Base-by-base conservation (phyloP, 306 rosid species). In the Trifolium repens region DNA sequence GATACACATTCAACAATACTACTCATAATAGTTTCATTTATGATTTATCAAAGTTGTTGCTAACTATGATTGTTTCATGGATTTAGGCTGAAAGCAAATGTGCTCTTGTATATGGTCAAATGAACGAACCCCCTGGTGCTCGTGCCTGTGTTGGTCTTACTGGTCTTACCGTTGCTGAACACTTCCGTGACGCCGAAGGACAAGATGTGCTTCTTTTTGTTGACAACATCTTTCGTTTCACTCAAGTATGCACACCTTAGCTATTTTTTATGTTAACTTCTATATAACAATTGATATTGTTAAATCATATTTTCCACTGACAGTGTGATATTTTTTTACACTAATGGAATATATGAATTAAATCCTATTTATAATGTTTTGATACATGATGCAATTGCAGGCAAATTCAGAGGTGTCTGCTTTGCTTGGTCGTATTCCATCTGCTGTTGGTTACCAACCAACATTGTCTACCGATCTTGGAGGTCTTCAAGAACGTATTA, bases 381-480 rank as follows among this genome's bases (percentile, higher is more conserved):
- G 19, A 19, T 12, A 26, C 26, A 11, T 58, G 35, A 58, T 61
- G 17, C 65, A 54, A 39, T 69, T 81, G 74, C 84, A 94, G 99
- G 99, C 99, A 50, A 94, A 94, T 86, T 92, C 99, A 49, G 99
- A 94, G 86, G 99, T 94, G 88, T 94, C 99, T 85, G 99, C 99
- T 27, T 83, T 94, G 88, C 99, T 94, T 83, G 99, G 99, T 26
- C 99, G 99, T 84, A 94, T 94, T 82, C 99, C 99, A 68, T 92
- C 99, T 64, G 99, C 99, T 75, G 99, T 94, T 0, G 99, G 99
- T 80, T 94, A 94, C 88, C 99, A 94, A 59, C 99, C 99, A 43
- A 94, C 99, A 30, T 75, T 94, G 84, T 89, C 99, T 77, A 94
- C 99, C 0, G 99, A 94, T 87, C 93, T 94, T 87, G 99, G 99